phyloP scores from a whole-genome alignment of 148 eudicot genomes.

The Fagopyrum tataricum region DNA sequence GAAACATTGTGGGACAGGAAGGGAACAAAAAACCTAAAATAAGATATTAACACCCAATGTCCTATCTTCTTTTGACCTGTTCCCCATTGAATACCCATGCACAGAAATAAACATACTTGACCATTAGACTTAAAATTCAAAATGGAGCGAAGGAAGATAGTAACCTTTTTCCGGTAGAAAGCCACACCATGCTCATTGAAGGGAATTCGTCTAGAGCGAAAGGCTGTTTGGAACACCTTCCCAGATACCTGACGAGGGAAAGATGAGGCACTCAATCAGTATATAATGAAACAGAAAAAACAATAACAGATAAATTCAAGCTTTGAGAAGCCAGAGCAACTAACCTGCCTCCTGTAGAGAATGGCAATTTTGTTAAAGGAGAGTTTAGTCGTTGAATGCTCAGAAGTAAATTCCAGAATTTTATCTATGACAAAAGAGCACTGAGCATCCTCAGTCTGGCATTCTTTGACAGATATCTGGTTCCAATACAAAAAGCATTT shows the following conservation, averaged over 20 bases:
- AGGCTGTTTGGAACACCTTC: slow-evolving; percentile 67
- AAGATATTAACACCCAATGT: not conserved
- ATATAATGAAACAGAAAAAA: not conserved
- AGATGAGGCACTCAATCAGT: slow-evolving; percentile 11
- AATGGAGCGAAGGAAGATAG: slow-evolving; percentile 1
- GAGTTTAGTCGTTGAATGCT: slow-evolving; percentile 40
- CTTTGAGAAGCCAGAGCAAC: slow-evolving; percentile 15
- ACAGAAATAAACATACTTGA: not conserved
- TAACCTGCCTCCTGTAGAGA: slow-evolving; percentile 96
- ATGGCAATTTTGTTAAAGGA: slow-evolving; percentile 66
- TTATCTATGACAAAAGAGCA: slow-evolving; percentile 89
- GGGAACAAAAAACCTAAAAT: not conserved
- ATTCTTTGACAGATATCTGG: slow-evolving; percentile 80
- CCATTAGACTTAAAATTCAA: not conserved
- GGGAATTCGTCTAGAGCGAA: slow-evolving; percentile 74
- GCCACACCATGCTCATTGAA: slow-evolving; percentile 95
- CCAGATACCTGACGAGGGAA: slow-evolving; percentile 61
- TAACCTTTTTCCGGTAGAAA: slow-evolving; percentile 90
- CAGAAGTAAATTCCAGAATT: slow-evolving; percentile 58
- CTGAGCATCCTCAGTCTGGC: slow-evolving; percentile 74
- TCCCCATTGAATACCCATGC: not conserved
- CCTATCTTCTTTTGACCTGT: not conserved
- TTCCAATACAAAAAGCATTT: slow-evolving; percentile 5
- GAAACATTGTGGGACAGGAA: not conserved
- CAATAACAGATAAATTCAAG: not conserved